Percentiles rank a stretch among this genome's conserved stretches.
Evolutionary conservation across 495 filamentous ascomycete genomes (phyloP).

Genomic region (Baudoinia panamericana): DNA sequence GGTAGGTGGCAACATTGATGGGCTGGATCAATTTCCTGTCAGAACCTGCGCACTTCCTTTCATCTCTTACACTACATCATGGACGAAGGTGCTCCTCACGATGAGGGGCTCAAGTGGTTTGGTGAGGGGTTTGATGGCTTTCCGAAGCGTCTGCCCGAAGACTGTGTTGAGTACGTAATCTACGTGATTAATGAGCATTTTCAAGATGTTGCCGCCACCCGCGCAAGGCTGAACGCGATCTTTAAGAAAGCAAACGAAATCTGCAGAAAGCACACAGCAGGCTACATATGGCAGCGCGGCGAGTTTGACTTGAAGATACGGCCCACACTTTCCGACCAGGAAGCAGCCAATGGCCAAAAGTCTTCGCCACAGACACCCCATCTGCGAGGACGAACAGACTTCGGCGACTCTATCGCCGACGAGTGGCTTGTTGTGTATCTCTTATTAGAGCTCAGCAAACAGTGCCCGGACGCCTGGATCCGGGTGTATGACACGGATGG

Average conservation of each 20-base stretch:
- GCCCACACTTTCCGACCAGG: conserved; percentile 1
- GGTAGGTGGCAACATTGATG: too few species aligned
- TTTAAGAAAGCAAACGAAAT: conserved; percentile 53
- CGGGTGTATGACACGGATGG: conserved; percentile 77
- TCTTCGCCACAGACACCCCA: conserved; percentile 1
- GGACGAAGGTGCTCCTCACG: conserved; percentile 20
- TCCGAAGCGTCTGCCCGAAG: conserved; percentile 66
- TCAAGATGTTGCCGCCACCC: conserved; percentile 38
- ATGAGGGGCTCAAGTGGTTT: conserved; percentile 36
- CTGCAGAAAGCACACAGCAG: conserved; percentile 49
- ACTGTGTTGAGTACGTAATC: conserved; percentile 76
- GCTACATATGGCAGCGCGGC: conserved; percentile 94
- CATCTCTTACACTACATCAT: conserved; percentile 2
- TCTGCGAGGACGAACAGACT: conserved; percentile 37
- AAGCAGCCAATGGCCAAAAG: neutral
- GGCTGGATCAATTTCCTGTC: too few species aligned
- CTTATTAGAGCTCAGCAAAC: conserved; percentile 64
- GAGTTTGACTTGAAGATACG: conserved; percentile 47
- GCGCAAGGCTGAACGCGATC: conserved; percentile 52
- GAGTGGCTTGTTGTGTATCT: conserved; percentile 95
- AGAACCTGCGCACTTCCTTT: neutral
- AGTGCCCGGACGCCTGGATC: conserved; percentile 66
- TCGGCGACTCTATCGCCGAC: conserved; percentile 87
- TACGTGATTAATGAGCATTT: conserved; percentile 49
- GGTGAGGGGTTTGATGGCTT: conserved; percentile 47